Base-by-base conservation (phyloP, 164 flowering plant genomes). In the Umbilicus rupestris region DNA sequence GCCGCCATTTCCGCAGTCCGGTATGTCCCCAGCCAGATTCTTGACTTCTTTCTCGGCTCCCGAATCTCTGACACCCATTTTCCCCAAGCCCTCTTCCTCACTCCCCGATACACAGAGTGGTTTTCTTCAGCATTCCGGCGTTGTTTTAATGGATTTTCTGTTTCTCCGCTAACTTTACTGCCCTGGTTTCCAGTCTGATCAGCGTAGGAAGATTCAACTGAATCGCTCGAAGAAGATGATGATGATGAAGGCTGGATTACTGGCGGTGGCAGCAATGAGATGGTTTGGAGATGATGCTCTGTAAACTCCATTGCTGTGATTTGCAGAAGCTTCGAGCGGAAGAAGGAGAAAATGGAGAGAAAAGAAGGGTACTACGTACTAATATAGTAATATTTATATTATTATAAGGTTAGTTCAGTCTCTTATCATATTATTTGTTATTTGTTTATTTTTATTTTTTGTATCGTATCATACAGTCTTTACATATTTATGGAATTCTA, bases 21-120 rank as follows among this genome's bases (percentile, higher is more conserved):
- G 66, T 71, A 83, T 0, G 80, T 77, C 15, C 80, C 80, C 2
- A 83, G 83, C 87, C 87, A 83, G 39, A 83, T 83, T 58, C 85
- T 74, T 5, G 85, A 79, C 65, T 83, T 81, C 75, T 83, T 83
- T 68, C 75, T 76, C 3, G 87, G 85, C 64, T 83, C 85, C 1
- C 87, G 70, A 31, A 83, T 81, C 69, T 83, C 87, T 7, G 80
- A 79, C 28, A 83, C 87, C 85, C 85, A 81, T 73, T 80, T 83
- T 3, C 87, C 87, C 85, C 85, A 83, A 55, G 72, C 78, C 24
- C 85, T 55, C 77, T 45, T 76, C 16, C 87, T 22, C 0, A 83
- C 87, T 4, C 87, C 85, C 0, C 85, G 71, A 30, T 74, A 83
- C 15, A 72, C 72, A 9, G 82, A 73, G 49, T 77, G 80, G 31